phyloP scores from a whole-genome alignment of 2,329 filamentous ascomycete species.

The Alternaria arborescens region DNA sequence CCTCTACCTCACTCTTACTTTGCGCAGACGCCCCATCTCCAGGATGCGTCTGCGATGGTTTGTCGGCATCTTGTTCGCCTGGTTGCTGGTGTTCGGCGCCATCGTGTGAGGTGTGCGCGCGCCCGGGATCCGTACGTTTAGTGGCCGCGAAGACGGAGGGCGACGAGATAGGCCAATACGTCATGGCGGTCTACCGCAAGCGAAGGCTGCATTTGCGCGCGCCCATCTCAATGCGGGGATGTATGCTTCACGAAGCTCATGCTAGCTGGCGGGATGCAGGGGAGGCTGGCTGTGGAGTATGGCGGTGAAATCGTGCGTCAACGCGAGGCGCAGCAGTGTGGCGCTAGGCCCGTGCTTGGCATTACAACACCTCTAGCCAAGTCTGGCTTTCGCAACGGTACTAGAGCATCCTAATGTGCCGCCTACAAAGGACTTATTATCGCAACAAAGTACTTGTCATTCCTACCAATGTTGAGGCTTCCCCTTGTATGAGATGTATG shows the following conservation, averaged over 20 bases:
- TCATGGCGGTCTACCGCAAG: constrained; percentile 59
- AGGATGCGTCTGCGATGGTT: constrained; percentile 18
- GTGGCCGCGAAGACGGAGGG: constrained; percentile 83
- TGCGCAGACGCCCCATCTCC: constrained; percentile 21
- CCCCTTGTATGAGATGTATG: background rate
- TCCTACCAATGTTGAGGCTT: too few species aligned
- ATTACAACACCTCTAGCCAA: too few species aligned
- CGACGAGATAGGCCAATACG: constrained; percentile 92
- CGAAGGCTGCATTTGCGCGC: constrained; percentile 49
- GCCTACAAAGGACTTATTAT: too few species aligned
- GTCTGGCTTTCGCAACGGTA: too few species aligned
- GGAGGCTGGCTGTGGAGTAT: constrained; percentile 35
- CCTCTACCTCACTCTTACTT: constrained; percentile 17
- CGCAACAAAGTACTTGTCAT: background rate
- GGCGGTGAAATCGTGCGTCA: constrained; percentile 21
- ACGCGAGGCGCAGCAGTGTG: constrained; percentile 27
- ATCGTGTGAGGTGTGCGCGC: constrained; percentile 69
- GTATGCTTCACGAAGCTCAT: constrained; percentile 31
- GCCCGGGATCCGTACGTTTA: constrained; percentile 67
- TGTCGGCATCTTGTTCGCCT: constrained; percentile 31
- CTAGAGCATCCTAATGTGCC: too few species aligned
- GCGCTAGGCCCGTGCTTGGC: constrained; percentile 19
- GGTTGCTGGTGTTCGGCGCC: constrained; percentile 48
- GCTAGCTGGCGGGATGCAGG: constrained; percentile 35
- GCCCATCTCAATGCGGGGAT: constrained; percentile 44